phyloP scores from a whole-genome alignment of 345 rosid species.

The Noccaea caerulescens region DNA sequence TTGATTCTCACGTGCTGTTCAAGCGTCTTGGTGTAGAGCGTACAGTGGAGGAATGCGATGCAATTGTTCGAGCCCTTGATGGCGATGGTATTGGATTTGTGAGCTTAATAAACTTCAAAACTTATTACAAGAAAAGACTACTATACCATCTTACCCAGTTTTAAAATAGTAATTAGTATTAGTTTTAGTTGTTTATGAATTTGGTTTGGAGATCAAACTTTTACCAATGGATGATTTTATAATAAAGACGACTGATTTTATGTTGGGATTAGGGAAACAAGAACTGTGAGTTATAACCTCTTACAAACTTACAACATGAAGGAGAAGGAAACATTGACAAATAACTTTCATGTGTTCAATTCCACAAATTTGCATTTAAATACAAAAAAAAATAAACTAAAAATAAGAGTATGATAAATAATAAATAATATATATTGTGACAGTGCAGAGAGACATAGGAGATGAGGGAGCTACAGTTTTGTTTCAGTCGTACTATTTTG shows the following conservation, averaged over 20 bases:
- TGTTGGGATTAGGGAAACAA: conserved; percentile 27
- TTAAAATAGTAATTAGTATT: too few relatives aligned
- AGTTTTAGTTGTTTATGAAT: too few relatives aligned
- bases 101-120: too few relatives aligned
- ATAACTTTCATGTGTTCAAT: conserved; percentile 26
- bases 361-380: conserved; percentile 16
- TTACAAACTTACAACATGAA: conserved; percentile 2
- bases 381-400: neutral
- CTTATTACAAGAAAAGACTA: too few relatives aligned
- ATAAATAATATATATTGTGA: conserved; percentile 15
- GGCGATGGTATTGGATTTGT: too few relatives aligned
- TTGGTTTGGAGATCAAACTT: too few relatives aligned
- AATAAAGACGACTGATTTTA: neutral
- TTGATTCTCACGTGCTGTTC: too few relatives aligned
- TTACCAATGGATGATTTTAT: too few relatives aligned
- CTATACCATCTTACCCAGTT: too few relatives aligned
- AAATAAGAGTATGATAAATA: neutral
- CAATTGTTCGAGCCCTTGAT: too few relatives aligned
- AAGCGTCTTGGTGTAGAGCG: too few relatives aligned
- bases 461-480: conserved; percentile 46
- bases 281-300: conserved; percentile 1
- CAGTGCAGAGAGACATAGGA: conserved; percentile 36
- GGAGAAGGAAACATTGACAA: conserved; percentile 26
- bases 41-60: too few relatives aligned
- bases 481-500: conserved; percentile 48